Evolutionary conservation across 2,329 filamentous ascomycete genomes (phyloP), one percentile per base, ranked within the genome.

Genomic region (Fusarium tupiense): DNA sequence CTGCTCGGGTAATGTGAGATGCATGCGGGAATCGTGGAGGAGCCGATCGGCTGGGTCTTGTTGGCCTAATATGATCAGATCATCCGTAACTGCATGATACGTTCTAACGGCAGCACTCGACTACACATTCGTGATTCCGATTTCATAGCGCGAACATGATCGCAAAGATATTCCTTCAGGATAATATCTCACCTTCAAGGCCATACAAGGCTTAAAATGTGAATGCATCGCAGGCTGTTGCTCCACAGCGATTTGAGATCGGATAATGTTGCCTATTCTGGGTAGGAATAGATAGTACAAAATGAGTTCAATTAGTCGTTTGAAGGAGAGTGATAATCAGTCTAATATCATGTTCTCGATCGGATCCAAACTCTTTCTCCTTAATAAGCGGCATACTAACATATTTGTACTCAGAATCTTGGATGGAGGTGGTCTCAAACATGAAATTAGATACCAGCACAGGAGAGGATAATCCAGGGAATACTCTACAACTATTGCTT

Each of bases 21-120:
- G 65, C 58, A 64, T 64, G 14, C 33, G 67, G 38, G 31, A 33
- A 68, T 53, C 14, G 56, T 33, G 37, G 65, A 68, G 57, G 50
- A 8, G 11, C 43, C 52, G 37, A 43, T 38, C 53, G n/a, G 31
- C 24, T 46, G 49, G 50, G 22, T n/a, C 38, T 19, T n/a, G 41
- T 8, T 49, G 26, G 40, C 11, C 8, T n/a, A 13, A 14, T 11
- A 31, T 24, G 20, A 38, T 57, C 58, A 57, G 50, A 69, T 69
- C 58, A 64, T 69, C 33, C 13, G 22, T n/a, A 64, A 41, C 29
- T 33, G 38, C 50, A 43, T 62, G 38, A 57, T 62, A 24, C 6
- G 4, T 44, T 44, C 20, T n/a, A 7, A 20, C 13, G 22, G 20
- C 20, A 37, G 33, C 26, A 13, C 24, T 29, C 20, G 13, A n/a